Base-by-base conservation (phyloP, 441 rosid species). In the Viola pubescens region DNA sequence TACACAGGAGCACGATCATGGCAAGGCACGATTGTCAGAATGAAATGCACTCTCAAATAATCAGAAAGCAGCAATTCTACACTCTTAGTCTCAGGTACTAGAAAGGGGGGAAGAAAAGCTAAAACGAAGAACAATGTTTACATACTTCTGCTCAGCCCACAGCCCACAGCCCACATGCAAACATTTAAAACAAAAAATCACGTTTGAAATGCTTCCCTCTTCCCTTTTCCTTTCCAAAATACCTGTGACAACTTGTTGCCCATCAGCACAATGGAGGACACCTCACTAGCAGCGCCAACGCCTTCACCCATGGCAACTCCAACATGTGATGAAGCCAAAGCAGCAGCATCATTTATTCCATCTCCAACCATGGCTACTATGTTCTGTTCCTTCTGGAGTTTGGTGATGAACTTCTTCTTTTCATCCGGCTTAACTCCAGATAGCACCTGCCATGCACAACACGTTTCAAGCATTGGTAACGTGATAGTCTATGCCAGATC, bases 261-360 rank as follows among this genome's bases (percentile, higher is more conserved):
- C 91, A 87, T 87, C 71, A 94, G 72, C 69, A 94, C 94, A 63
- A 94, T 68, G 54, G 98, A 88, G 73, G 97, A 90, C 47, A 86
- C 98, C 82, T 94, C 98, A 69, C 86, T 83, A 54, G 97, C 98
- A 42, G 97, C 98, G 71, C 92, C 97, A 75, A 86, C 95, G 68
- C 91, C 95, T 54, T 83, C 87, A 19, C 98, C 92, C 95, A 94
- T 83, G 64, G 96, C 96, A 59, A 94, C 81, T 66, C 98, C 98
- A 71, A 94, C 68, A 58, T 88, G 86, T 58, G 96, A 75, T 58
- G 83, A 84, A 67, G 98, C 98, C 79, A 94, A 79, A 38, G 98
- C 97, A 61, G 97, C 91, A 61, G 97, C 98, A 81, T 89, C 98
- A 64, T 94, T 94, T 68, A 94, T 89, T 58, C 98, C 97, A 75